phyloP scores from a whole-genome alignment of 2,329 filamentous ascomycete species.

The Aspergillus fijiensis region DNA sequence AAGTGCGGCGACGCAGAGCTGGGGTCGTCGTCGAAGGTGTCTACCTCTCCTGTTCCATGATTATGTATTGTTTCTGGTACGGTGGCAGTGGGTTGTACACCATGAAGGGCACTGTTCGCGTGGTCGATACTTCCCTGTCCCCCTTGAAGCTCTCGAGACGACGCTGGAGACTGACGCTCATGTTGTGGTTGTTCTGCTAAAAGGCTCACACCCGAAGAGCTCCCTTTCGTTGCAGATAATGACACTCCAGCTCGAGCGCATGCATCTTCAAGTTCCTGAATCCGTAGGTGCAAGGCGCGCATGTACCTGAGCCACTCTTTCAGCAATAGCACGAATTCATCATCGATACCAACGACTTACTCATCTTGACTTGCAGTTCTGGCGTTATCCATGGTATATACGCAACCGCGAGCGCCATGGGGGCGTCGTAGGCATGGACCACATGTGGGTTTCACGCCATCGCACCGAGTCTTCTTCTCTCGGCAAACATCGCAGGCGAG shows the following conservation, averaged over 20 bases:
- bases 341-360: constrained; percentile 20
- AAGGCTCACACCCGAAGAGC: neutral
- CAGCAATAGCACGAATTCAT: neutral
- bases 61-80: neutral
- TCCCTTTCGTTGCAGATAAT: constrained; percentile 3
- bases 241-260: constrained; percentile 24
- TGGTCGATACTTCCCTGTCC: no score
- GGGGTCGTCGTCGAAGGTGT: neutral
- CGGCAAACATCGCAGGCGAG: constrained; percentile 47
- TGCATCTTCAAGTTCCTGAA: constrained; percentile 28
- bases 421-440: constrained; percentile 42
- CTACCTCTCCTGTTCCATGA: no score
- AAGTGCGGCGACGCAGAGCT: neutral
- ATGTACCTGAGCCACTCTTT: constrained; percentile 8
- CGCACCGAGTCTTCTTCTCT: constrained; percentile 44
- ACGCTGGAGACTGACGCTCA: no score
- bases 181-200: neutral
- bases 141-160: no score
- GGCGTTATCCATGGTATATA: constrained; percentile 41
- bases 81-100: neutral
- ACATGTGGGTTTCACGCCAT: constrained; percentile 48
- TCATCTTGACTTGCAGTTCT: constrained; percentile 40
- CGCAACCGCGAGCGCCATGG: constrained; percentile 35
- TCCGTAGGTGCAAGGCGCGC: constrained; percentile 26
- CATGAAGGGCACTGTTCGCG: no score